Percentiles rank a stretch among this genome's conserved stretches.
phyloP scores from a whole-genome alignment of 768 basidiomycete species.

The Gymnopilus dilepis region DNA sequence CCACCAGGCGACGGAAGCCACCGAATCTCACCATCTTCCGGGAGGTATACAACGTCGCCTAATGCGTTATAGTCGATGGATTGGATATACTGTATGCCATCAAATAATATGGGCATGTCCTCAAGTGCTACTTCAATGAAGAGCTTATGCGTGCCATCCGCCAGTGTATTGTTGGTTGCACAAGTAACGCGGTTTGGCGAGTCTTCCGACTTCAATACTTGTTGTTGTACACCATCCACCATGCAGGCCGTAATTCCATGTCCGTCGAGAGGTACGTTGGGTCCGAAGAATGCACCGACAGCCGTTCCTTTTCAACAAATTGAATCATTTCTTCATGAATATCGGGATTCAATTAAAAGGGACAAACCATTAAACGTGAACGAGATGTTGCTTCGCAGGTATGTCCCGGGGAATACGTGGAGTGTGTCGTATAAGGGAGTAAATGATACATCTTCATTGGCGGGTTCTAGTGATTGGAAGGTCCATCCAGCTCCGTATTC shows the following conservation, averaged over 20 bases:
- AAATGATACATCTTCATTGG: background rate
- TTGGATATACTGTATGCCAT: background rate
- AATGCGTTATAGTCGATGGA: background rate
- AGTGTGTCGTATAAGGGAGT: background rate
- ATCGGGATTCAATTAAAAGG: no score
- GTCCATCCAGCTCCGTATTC: background rate
- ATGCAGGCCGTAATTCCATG: background rate
- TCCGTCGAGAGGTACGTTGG: background rate
- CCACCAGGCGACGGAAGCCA: background rate
- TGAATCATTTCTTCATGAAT: background rate
- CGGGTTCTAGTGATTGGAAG: background rate
- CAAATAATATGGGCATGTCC: no score
- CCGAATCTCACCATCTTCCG: no score
- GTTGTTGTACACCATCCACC: background rate
- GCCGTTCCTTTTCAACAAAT: background rate
- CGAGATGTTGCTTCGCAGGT: background rate
- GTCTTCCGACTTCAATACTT: background rate
- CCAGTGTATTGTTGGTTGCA: background rate
- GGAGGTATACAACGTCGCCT: no score
- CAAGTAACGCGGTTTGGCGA: background rate
- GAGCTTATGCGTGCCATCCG: background rate
- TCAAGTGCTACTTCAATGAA: background rate
- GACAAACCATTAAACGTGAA: background rate
- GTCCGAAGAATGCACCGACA: background rate
- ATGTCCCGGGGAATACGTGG: background rate